These are phyloP conservation scores for Hypoxylon sp. DNA, from an alignment of 2,329 filamentous ascomycete species.

Conservation along the genomic window DNA sequence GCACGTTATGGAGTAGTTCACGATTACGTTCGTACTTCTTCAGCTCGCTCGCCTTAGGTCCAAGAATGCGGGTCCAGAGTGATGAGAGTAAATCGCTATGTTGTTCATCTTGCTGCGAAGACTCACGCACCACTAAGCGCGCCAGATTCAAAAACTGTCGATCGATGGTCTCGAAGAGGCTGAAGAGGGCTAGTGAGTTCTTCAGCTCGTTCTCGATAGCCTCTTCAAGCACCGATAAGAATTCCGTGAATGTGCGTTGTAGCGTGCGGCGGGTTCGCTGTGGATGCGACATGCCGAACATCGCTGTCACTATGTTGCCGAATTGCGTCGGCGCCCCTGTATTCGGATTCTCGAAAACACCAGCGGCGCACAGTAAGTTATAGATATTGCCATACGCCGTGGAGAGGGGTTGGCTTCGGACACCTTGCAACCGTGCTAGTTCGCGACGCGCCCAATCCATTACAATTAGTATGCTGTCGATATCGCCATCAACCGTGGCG, in stretches of 20 bases:
- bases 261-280: conserved; percentile 86
- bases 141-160: conserved; percentile 90
- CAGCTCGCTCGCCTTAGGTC: conserved; percentile 79
- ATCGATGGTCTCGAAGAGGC: conserved; percentile 93
- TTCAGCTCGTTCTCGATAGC: conserved; percentile 87
- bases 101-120: conserved; percentile 82
- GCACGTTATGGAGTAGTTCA: conserved; percentile 81
- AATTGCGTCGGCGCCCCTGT: conserved; percentile 75
- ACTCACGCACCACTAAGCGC: conserved; percentile 86
- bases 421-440: conserved; percentile 76
- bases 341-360: conserved; percentile 68
- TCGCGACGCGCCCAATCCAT: conserved; percentile 97
- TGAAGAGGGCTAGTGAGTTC: conserved; percentile 84
- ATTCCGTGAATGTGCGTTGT: conserved; percentile 89
- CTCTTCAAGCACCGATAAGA: conserved; percentile 88
- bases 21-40: conserved; percentile 94
- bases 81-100: conserved; percentile 86
- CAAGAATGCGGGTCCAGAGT: conserved; percentile 89
- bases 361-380: conserved; percentile 77
- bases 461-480: conserved; percentile 90
- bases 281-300: conserved; percentile 85
- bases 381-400: conserved; percentile 88
- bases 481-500: conserved; percentile 91
- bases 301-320: conserved; percentile 75
- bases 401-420: conserved; percentile 74